Percentiles rank a stretch among this genome's conserved stretches.
Conservation (phyloP, 2,329 filamentous ascomycete genomes). For the Penicillium hesseltinei region DNA sequence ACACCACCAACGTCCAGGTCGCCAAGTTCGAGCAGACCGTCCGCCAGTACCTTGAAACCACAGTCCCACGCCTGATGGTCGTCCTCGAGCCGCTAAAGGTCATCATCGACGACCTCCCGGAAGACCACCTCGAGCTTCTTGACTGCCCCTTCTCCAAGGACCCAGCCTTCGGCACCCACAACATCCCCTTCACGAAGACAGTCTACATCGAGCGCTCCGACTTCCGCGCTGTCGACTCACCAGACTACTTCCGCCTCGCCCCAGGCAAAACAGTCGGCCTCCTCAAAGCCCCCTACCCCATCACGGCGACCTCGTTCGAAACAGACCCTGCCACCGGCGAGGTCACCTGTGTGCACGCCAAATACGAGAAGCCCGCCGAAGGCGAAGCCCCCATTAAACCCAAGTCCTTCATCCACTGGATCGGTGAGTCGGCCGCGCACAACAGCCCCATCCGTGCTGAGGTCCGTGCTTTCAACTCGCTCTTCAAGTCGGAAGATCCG, state of each 20-base stretch:
- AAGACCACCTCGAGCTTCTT: slow-evolving; percentile 64
- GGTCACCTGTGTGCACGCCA: slow-evolving; percentile 65
- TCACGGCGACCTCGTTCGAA: slow-evolving; percentile 66
- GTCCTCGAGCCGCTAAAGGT: slow-evolving; percentile 83
- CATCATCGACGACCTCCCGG: slow-evolving; percentile 73
- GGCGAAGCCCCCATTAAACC: slow-evolving; percentile 61
- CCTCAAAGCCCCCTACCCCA: slow-evolving; percentile 67
- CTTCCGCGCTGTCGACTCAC: slow-evolving; percentile 70
- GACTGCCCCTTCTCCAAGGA: slow-evolving; percentile 78
- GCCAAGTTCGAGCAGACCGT: slow-evolving; percentile 81
- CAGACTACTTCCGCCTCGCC: slow-evolving; percentile 75
- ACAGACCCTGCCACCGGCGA: slow-evolving; percentile 64
- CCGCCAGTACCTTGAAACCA: slow-evolving; percentile 80
- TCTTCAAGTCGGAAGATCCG: slow-evolving; percentile 87
- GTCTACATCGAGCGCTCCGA: slow-evolving; percentile 83
- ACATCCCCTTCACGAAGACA: slow-evolving; percentile 67
- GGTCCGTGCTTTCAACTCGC: slow-evolving; percentile 72
- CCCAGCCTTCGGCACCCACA: slow-evolving; percentile 54
- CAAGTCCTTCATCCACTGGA: slow-evolving; percentile 88
- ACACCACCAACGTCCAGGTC: slow-evolving; percentile 74
- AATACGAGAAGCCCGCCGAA: slow-evolving; percentile 65
- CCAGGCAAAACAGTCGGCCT: slow-evolving; percentile 73
- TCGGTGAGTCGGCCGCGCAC: slow-evolving; percentile 65
- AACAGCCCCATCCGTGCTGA: slow-evolving; percentile 63
- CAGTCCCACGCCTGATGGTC: slow-evolving; percentile 85